phyloP scores from a whole-genome alignment of 441 rosid genomes.

The Capsella rubella region DNA sequence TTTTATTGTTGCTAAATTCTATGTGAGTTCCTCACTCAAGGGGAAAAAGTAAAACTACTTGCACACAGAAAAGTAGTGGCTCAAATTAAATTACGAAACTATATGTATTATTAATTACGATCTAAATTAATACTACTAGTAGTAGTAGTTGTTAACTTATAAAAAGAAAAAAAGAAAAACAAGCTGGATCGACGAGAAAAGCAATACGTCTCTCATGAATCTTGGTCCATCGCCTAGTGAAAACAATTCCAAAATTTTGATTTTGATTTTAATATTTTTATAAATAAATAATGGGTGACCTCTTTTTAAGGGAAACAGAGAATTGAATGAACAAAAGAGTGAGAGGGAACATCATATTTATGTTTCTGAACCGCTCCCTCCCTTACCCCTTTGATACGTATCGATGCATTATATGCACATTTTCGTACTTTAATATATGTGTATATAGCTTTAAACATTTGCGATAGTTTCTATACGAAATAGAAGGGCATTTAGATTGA shows the following conservation, averaged over 20 bases:
- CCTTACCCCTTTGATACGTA: constrained; percentile 29
- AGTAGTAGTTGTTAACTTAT: background rate
- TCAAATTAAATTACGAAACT: constrained; percentile 1
- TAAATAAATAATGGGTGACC: constrained; percentile 11
- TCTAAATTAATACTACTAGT: background rate
- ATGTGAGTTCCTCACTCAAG: constrained; percentile 22
- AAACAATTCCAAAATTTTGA: background rate
- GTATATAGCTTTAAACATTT: background rate
- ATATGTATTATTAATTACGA: background rate
- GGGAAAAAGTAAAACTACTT: constrained; percentile 23
- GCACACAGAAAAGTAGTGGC: constrained; percentile 21
- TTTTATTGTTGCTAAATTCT: background rate
- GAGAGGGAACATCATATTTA: constrained; percentile 40
- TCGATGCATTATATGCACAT: constrained; percentile 2
- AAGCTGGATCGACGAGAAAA: constrained; percentile 32
- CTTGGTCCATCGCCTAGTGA: constrained; percentile 31
- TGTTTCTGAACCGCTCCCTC: constrained; percentile 32
- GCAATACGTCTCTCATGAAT: constrained; percentile 34
- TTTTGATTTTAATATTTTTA: background rate
- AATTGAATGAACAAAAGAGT: constrained; percentile 37
- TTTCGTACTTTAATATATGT: background rate
- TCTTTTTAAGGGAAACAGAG: constrained; percentile 40
- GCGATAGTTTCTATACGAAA: constrained; percentile 11
- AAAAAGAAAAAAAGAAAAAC: constrained; percentile 1
- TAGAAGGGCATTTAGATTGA: constrained; percentile 17